phyloP scores from a whole-genome alignment of 208 protist genomes.

The Strigomonas oncopelti region DNA sequence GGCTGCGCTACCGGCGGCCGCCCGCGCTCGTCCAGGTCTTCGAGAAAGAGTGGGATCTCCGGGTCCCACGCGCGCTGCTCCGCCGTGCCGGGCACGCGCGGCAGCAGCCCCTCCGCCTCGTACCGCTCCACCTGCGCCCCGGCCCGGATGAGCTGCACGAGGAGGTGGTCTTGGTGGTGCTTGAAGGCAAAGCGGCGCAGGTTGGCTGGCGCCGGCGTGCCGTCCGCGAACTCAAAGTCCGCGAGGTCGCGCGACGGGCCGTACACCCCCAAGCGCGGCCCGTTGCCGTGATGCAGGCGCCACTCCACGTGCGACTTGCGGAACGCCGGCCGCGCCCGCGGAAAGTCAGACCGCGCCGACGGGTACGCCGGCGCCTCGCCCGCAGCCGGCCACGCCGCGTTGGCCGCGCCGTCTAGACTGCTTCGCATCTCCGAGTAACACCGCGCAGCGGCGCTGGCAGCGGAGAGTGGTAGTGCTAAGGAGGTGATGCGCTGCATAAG shows the following conservation, averaged over 20 bases:
- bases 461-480: background rate
- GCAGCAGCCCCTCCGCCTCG: slow-evolving; percentile 57
- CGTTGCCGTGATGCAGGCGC: slow-evolving; percentile 78
- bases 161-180: slow-evolving; percentile 84
- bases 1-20: slow-evolving; percentile 28
- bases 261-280: slow-evolving; percentile 59
- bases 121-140: slow-evolving; percentile 73
- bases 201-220: slow-evolving; percentile 70
- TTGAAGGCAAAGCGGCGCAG: slow-evolving; percentile 70
- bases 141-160: slow-evolving; percentile 84
- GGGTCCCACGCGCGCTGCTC: slow-evolving; percentile 88
- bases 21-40: slow-evolving; percentile 81
- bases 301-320: slow-evolving; percentile 87
- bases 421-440: slow-evolving; percentile 44
- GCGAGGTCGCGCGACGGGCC: slow-evolving; percentile 75
- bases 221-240: slow-evolving; percentile 83
- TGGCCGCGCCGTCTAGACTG: slow-evolving; percentile 37
- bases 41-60: slow-evolving; percentile 81
- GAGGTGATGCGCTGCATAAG: background rate
- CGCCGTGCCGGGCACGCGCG: slow-evolving; percentile 67
- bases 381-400: slow-evolving; percentile 28
- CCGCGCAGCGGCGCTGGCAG: slow-evolving; percentile 4
- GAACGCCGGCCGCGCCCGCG: slow-evolving; percentile 44
- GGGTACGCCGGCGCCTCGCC: slow-evolving; percentile 51
- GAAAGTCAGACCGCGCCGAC: slow-evolving; percentile 37